Evolutionary conservation across 2,329 filamentous ascomycete species (phyloP).

Genomic region (Alternaria angustiovoidea): DNA sequence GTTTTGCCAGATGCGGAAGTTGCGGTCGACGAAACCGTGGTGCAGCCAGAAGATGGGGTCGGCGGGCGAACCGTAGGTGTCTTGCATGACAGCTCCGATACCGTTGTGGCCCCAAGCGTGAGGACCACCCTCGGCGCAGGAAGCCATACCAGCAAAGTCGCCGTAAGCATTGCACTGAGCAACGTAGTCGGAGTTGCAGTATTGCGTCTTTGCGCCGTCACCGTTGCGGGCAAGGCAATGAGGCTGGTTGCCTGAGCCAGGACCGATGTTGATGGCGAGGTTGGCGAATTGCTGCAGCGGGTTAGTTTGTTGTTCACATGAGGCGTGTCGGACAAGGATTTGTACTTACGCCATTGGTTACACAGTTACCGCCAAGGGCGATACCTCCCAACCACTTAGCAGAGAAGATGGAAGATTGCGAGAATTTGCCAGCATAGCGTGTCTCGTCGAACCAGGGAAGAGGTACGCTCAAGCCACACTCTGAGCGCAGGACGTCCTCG

Average conservation of each 20-base stretch:
- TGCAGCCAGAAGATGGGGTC: slow-evolving; percentile 59
- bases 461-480: slow-evolving; percentile 53
- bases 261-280: slow-evolving; percentile 42
- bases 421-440: slow-evolving; percentile 41
- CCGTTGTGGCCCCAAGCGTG: slow-evolving; percentile 50
- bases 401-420: slow-evolving; percentile 43
- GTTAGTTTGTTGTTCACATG: slow-evolving; percentile 9
- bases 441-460: slow-evolving; percentile 52
- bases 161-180: slow-evolving; percentile 36
- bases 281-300: slow-evolving; percentile 41
- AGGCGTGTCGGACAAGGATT: background rate
- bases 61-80: slow-evolving; percentile 42
- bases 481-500: slow-evolving; percentile 52
- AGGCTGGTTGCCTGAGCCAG: slow-evolving; percentile 32
- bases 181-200: slow-evolving; percentile 39
- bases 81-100: slow-evolving; percentile 47
- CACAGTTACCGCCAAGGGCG: slow-evolving; percentile 36
- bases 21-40: slow-evolving; percentile 60
- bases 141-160: slow-evolving; percentile 40
- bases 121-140: slow-evolving; percentile 39
- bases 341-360: slow-evolving; percentile 45
- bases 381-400: slow-evolving; percentile 38
- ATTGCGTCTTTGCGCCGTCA: slow-evolving; percentile 33
- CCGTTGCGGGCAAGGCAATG: slow-evolving; percentile 46
- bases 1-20: slow-evolving; percentile 62